A percentile compares a stretch with the other conserved stretches of the same genome.
Conservation (phyloP, 768 basidiomycete genomes). For the Boletus pseudopeckii region DNA sequence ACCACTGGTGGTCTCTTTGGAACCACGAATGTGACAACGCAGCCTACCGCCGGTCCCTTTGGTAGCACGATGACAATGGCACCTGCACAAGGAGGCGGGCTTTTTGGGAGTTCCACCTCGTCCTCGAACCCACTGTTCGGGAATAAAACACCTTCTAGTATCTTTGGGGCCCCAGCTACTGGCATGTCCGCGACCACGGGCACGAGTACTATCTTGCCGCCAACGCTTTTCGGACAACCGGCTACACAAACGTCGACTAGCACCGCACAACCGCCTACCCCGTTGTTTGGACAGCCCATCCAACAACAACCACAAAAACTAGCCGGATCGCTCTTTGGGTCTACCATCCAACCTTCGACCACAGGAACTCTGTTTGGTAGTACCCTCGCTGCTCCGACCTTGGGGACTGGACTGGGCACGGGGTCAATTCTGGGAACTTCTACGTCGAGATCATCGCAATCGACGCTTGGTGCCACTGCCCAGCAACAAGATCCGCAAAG, state of each 20-base stretch:
- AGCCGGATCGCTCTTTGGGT: conserved; percentile 30
- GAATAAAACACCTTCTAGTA: conserved; percentile 28
- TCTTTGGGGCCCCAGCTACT: conserved; percentile 30
- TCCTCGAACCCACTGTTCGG: conserved; percentile 36
- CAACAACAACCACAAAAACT: conserved; percentile 25
- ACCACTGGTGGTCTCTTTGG: conserved; percentile 26
- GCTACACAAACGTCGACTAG: conserved; percentile 11
- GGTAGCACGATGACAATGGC: conserved; percentile 20
- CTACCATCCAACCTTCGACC: conserved; percentile 21
- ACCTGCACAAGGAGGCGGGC: conserved; percentile 19
- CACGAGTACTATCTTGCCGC: conserved; percentile 16
- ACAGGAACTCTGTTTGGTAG: conserved; percentile 38
- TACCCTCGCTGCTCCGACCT: conserved; percentile 30
- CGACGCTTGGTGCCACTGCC: conserved; percentile 35
- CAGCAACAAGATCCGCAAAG: conserved; percentile 58
- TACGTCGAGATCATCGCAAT: conserved; percentile 33
- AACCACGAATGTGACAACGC: conserved; percentile 11
- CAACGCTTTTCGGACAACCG: conserved; percentile 33
- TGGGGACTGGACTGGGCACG: conserved; percentile 27
- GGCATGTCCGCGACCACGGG: conserved; percentile 4
- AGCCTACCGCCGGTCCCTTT: conserved; percentile 27
- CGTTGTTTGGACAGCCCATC: conserved; percentile 20
- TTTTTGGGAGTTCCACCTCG: conserved; percentile 27
- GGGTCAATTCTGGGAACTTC: conserved; percentile 30
- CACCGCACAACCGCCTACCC: conserved; percentile 14